Evolutionary conservation across 805 yeast species (phyloP).

Genomic region (Blastobotrys mokoenaii): DNA sequence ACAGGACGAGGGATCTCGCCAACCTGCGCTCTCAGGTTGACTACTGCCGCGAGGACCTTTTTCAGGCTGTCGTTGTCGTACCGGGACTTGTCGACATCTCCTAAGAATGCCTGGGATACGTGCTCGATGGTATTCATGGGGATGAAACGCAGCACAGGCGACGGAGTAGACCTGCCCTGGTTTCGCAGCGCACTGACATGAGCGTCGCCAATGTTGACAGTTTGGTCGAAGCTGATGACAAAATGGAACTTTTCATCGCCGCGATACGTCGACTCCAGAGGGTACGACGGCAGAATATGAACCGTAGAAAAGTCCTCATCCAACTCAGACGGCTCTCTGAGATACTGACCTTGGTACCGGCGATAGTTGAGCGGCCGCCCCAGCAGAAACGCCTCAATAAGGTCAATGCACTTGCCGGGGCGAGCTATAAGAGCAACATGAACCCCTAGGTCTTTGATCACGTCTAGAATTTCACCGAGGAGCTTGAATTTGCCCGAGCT

Average conservation of each 20-base stretch:
- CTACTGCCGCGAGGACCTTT: conserved; percentile 71
- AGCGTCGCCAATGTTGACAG: conserved; percentile 38
- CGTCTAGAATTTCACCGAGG: conserved; percentile 51
- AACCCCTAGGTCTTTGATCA: conserved; percentile 38
- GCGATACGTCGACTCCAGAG: conserved; percentile 18
- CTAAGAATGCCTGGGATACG: conserved; percentile 36
- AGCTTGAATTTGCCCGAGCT: conserved; percentile 81
- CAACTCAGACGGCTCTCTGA: conserved; percentile 39
- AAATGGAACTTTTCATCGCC: conserved; percentile 39
- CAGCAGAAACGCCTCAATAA: conserved; percentile 68
- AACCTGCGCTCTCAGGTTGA: conserved; percentile 69
- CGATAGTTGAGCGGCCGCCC: conserved; percentile 61
- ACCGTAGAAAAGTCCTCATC: conserved; percentile 26
- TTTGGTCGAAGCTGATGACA: conserved; percentile 55
- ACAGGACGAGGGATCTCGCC: conserved; percentile 77
- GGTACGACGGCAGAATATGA: conserved; percentile 38
- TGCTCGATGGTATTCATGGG: conserved; percentile 83
- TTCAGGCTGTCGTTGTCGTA: conserved; percentile 41
- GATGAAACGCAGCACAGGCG: conserved; percentile 60
- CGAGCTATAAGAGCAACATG: conserved; percentile 65
- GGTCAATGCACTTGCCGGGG: conserved; percentile 60
- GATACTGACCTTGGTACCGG: conserved; percentile 57
- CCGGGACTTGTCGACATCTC: not conserved
- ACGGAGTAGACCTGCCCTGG: conserved; percentile 25
- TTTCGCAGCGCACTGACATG: conserved; percentile 29